Evolutionary conservation across 441 rosid genomes (phyloP).

Genomic region (Populus hybrid): DNA sequence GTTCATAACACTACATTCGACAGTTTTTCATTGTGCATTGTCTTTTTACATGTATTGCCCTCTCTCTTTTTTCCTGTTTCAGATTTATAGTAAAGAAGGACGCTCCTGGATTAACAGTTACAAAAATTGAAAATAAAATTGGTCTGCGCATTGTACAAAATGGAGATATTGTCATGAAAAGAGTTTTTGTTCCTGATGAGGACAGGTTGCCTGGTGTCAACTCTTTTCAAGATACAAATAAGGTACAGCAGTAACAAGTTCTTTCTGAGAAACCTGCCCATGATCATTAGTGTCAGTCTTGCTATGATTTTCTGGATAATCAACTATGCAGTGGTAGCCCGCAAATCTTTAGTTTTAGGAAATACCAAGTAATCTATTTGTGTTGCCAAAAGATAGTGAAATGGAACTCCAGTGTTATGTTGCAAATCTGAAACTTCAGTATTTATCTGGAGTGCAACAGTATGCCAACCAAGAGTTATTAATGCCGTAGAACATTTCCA

Average conservation of each 20-base stretch:
- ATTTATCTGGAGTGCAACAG: neutral
- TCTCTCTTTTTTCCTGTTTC: constrained; percentile 24
- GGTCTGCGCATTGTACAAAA: constrained; percentile 94
- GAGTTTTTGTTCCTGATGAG: constrained; percentile 86
- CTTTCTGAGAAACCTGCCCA: constrained; percentile 4
- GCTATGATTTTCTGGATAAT: neutral
- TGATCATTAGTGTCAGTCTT: neutral
- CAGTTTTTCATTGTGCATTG: neutral
- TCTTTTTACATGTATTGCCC: constrained; percentile 5
- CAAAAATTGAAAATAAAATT: constrained; percentile 89
- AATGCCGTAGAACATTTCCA: neutral
- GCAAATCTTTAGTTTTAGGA: neutral
- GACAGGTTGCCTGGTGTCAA: constrained; percentile 85
- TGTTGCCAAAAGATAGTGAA: neutral
- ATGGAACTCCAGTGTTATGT: neutral
- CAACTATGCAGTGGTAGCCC: neutral
- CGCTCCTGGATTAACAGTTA: constrained; percentile 79
- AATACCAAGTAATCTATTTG: neutral
- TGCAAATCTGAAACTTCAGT: too few species aligned
- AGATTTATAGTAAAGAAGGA: constrained; percentile 82
- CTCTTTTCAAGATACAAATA: constrained; percentile 89
- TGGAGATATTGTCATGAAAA: constrained; percentile 77
- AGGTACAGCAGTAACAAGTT: constrained; percentile 43
- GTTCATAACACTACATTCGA: neutral
- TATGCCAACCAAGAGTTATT: neutral